These are phyloP conservation scores for Didymella sp. DNA, from an alignment of 2,329 filamentous ascomycete species.

Conservation along the genomic window DNA sequence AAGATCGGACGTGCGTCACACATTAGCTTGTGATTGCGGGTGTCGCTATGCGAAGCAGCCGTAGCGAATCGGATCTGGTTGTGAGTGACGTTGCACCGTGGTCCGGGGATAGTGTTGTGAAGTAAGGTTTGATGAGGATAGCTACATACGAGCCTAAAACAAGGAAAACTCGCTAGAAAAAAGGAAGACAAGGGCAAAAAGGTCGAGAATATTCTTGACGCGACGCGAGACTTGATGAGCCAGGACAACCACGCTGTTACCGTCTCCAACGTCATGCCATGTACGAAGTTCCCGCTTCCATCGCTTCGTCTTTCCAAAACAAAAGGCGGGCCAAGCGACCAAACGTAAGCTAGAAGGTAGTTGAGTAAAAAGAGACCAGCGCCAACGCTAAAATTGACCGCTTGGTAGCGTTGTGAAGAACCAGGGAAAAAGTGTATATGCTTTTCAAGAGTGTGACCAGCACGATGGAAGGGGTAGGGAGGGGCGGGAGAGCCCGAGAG, in stretches of 20 bases:
- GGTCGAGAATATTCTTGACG: background rate
- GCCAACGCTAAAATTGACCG: conserved; percentile 19
- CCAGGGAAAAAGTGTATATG: conserved; percentile 10
- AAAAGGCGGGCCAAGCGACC: conserved; percentile 9
- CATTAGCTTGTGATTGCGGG: background rate
- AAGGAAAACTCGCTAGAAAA: background rate
- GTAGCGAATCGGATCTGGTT: background rate
- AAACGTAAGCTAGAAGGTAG: conserved; percentile 4
- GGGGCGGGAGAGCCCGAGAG: conserved; percentile 7
- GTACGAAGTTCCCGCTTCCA: conserved; percentile 1
- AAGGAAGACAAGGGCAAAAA: background rate
- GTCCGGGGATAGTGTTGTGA: background rate
- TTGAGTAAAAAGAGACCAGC: conserved; percentile 12
- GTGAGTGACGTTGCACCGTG: background rate
- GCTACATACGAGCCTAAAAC: conserved; percentile 2
- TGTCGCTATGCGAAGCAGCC: background rate
- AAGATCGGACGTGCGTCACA: conserved; percentile 13
- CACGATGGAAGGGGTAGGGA: conserved; percentile 4
- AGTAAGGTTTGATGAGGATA: conserved; percentile 7
- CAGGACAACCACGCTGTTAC: background rate
- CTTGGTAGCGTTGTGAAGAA: conserved; percentile 9
- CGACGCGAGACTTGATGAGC: background rate
- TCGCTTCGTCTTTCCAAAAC: conserved; percentile 8
- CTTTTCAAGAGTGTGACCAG: conserved; percentile 19
- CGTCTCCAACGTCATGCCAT: conserved; percentile 4